Percentiles rank a stretch among this genome's conserved stretches.
Conservation (phyloP, 257 asterid genomes). For the Ehretia macrophylla region DNA sequence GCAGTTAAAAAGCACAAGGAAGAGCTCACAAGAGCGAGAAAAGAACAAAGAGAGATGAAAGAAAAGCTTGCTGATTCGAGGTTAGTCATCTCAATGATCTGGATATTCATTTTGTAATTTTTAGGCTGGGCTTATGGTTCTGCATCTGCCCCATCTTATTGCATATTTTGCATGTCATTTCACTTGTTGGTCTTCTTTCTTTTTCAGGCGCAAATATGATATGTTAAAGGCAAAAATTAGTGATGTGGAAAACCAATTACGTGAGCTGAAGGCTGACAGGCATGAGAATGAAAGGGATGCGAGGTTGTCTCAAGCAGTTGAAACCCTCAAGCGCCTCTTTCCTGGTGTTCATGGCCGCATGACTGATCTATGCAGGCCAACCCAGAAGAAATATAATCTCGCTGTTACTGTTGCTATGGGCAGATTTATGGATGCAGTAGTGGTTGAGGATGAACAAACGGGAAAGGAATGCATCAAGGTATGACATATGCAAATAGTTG, state of each 20-base stretch:
- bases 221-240: constrained; percentile 67
- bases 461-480: constrained; percentile 99
- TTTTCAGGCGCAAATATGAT: constrained; percentile 61
- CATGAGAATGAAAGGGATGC: constrained; percentile 93
- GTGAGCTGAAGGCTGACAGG: constrained; percentile 94
- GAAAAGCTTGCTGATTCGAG: constrained; percentile 72
- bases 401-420: constrained; percentile 99
- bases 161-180: constrained; percentile 8
- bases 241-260: constrained; percentile 75
- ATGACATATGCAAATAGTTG: not conserved
- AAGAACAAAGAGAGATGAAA: constrained; percentile 85
- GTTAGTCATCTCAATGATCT: constrained; percentile 24
- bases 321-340: constrained; percentile 85
- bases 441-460: constrained; percentile 88
- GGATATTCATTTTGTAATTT: not conserved
- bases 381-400: constrained; percentile 87
- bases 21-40: constrained; percentile 56
- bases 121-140: not conserved
- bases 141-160: not conserved
- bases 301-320: constrained; percentile 83
- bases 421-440: constrained; percentile 98
- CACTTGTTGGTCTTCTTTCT: constrained; percentile 6
- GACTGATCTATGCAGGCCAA: constrained; percentile 97
- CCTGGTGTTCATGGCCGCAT: constrained; percentile 98
- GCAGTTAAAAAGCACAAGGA: constrained; percentile 76